Evolutionary conservation across 352 stramenopile genomes (phyloP), one percentile per base, ranked within the genome.

Genomic region (Globisporangium radiosum): DNA sequence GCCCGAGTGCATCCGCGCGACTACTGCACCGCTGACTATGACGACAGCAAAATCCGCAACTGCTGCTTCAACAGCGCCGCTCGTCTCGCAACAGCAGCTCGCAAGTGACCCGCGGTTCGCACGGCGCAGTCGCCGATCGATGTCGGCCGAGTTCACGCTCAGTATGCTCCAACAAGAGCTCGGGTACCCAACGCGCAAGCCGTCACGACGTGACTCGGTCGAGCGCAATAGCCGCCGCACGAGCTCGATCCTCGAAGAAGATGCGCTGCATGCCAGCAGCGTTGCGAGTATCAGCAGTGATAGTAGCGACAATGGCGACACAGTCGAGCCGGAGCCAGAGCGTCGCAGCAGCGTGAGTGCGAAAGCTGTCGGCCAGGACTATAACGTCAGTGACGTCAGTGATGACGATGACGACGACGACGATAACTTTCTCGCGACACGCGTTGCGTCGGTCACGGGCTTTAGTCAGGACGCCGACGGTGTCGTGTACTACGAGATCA

Each of bases 401-500:
- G 57, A 63, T 33, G 37, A 56, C 7, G 48, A 66, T 15, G 66
- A 64, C n/a, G 38, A 61, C 0, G 65, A 60, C 25, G 64, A 60
- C 36, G 73, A 88, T 25, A 88, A 91, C 60, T 91, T 91, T 64
- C 74, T 91, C 54, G 78, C 88, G 63, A 72, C 77, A 47, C 78
- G 81, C 33, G 59, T 82, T 17, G 81, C 77, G 0, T 85, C 73
- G 7, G 78, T 91, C 51, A 88, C 81, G 11, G 81, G 81, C 40
- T 91, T 88, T 71, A 87, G 78, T 45, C 73, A 79, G 44, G 81
- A 88, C 59, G 81, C 76, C 0, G 81, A 91, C 64, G 81, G 78
- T 15, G 63, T 91, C 52, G 77, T 89, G 14, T 91, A 89, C 65
- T 91, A 91, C 56, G 81, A 91, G 63, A 85, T 91, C 59, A 78